Percentiles rank a stretch among this genome's conserved stretches.
phyloP scores from a whole-genome alignment of 2,329 filamentous ascomycete genomes.

The Ophiocordyceps sinensis region DNA sequence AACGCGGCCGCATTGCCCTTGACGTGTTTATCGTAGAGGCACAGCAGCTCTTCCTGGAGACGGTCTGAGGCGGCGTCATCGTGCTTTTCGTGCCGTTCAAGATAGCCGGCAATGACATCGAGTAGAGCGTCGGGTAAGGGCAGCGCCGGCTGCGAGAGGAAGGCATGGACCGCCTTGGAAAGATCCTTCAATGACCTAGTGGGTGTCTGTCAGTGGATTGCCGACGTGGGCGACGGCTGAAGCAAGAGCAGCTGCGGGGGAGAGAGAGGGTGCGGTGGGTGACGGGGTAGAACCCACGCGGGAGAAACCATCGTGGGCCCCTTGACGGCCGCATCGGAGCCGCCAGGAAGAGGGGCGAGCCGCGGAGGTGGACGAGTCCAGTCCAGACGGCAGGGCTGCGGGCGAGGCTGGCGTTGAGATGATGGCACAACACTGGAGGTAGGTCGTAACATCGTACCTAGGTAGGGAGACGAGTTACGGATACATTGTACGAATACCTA shows the following conservation, averaged over 20 bases:
- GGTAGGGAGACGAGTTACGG: no score
- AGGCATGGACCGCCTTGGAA: constrained; percentile 38
- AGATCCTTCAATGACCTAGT: constrained; percentile 46
- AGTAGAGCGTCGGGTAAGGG: constrained; percentile 54
- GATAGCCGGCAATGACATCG: constrained; percentile 48
- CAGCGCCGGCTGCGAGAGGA: constrained; percentile 31
- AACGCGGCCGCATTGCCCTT: constrained; percentile 39
- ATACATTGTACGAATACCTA: no score
- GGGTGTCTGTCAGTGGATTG: constrained; percentile 3
- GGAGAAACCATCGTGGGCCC: constrained; percentile 11
- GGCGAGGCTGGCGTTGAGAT: neutral
- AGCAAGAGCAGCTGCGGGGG: neutral
- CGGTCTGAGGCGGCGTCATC: constrained; percentile 58
- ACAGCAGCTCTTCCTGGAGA: constrained; percentile 57
- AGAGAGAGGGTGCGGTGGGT: constrained; percentile 7
- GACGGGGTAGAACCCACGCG: constrained; percentile 9
- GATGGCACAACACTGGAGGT: no score
- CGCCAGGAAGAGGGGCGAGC: no score
- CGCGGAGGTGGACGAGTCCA: no score
- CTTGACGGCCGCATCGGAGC: no score
- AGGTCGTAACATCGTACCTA: no score
- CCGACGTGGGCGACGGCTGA: neutral
- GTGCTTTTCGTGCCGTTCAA: constrained; percentile 50
- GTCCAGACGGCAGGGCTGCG: neutral
- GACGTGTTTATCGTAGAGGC: constrained; percentile 52